Evolutionary conservation across 139 green algal genomes (phyloP), one percentile per base, ranked within the genome.

Genomic region (Medakamo hakoo): DNA sequence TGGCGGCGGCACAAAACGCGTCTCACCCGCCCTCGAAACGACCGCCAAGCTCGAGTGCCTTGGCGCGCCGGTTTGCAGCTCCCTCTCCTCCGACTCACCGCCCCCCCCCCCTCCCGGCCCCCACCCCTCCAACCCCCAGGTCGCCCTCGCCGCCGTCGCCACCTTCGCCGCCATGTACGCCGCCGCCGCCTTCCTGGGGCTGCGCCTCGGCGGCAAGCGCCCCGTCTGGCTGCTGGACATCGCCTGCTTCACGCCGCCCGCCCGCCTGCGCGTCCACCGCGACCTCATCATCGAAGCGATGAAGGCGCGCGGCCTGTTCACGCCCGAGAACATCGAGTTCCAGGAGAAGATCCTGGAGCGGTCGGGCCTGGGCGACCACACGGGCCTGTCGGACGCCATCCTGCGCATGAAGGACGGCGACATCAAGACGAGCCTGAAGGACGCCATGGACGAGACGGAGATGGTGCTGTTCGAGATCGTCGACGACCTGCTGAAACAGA

Each of bases 191-290:
- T 16, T 52, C 40, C 9, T 27, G 26, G 57, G 57, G 24, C 57
- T 16, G 19, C 2, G 21, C 57, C 24, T 28, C 18, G 21, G 21
- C 57, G 26, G 26, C 57, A 25, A 20, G 20, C 57, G 19, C 24
- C 24, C 24, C 57, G 1, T 82, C 22, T 78, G 76, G 59, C 74
- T 82, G 25, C 25, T 82, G 32, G 76, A 82, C 64, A 71, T 72
- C 49, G 27, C 25, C 16, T 77, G 68, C 63, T 76, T 56, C 3
- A 66, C 14, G 18, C 59, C 59, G 3, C 65, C 59, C 25, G 52
- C 40, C 40, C 40, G 40, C 40, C 40, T 52, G 40, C 40, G 40
- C 40, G 16, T 16, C 9, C 16, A 9, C 9, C 40, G 40, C 40
- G 40, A 56, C 5, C 30, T 25, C n/a, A 28, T 67, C 25, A 61